Conservation (phyloP, 306 rosid species). For the Cicer judaicum region DNA sequence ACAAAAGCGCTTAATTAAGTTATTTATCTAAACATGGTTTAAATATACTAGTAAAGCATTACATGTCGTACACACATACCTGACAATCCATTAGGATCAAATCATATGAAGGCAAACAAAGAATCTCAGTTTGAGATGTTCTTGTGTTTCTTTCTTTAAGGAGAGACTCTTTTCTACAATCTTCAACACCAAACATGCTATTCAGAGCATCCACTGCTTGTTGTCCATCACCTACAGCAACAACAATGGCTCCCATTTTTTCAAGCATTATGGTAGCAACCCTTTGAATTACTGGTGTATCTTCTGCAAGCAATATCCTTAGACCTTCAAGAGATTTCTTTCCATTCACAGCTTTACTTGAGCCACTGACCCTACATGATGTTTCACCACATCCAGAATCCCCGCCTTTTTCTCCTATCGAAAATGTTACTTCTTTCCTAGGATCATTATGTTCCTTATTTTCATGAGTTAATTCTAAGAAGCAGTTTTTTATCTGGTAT, state of each 20-base stretch:
- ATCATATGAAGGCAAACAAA: constrained; percentile 60
- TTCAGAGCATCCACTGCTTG: constrained; percentile 87
- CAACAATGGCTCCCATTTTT: constrained; percentile 89
- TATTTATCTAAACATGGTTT: not conserved
- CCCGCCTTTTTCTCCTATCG: constrained; percentile 41
- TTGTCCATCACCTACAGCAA: constrained; percentile 84
- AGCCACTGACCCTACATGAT: constrained; percentile 37
- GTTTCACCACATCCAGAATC: constrained; percentile 45
- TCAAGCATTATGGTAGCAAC: constrained; percentile 99
- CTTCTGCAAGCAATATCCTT: constrained; percentile 89
- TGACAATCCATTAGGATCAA: constrained; percentile 95
- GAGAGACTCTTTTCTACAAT: constrained; percentile 49
- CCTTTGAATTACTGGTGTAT: constrained; percentile 88
- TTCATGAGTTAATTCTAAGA: constrained; percentile 58
- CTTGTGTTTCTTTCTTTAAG: constrained; percentile 50
- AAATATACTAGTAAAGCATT: constrained; percentile 19
- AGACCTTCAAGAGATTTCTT: constrained; percentile 84
- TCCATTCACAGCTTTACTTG: constrained; percentile 51
- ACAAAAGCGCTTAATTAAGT: not conserved
- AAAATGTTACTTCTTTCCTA: constrained; percentile 42
- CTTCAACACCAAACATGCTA: constrained; percentile 54
- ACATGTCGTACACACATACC: constrained; percentile 53
- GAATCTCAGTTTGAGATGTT: constrained; percentile 56
- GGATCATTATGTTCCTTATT: constrained; percentile 47
- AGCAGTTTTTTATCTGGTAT: constrained; percentile 53